Percentiles rank a stretch among this genome's conserved stretches.
Evolutionary conservation across 2,329 filamentous ascomycete species (phyloP).

Genomic region (Aspergillus piperis): DNA sequence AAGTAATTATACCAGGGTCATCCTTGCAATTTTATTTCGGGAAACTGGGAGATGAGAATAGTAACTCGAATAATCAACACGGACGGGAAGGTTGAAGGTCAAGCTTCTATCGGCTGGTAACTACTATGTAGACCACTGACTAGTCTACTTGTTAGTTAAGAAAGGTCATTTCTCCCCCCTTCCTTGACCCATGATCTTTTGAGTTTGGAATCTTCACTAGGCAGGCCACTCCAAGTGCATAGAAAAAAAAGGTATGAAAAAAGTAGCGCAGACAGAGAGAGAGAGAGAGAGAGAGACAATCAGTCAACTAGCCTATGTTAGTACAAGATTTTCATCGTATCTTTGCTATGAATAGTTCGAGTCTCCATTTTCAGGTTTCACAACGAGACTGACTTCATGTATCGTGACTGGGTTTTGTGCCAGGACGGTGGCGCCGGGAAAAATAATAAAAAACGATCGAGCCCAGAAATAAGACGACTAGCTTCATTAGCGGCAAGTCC

Average conservation of each 20-base stretch:
- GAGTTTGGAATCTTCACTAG: too few species aligned
- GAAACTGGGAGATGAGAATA: background rate
- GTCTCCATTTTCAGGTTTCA: background rate
- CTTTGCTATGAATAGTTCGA: too few species aligned
- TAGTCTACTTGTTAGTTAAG: background rate
- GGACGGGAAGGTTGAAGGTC: background rate
- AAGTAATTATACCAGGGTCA: background rate
- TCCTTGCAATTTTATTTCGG: background rate
- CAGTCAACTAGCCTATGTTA: too few species aligned
- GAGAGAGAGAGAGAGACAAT: too few species aligned
- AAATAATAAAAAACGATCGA: background rate
- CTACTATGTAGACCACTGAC: background rate
- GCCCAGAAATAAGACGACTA: background rate
- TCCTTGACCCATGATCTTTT: too few species aligned
- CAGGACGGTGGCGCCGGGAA: background rate
- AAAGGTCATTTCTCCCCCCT: too few species aligned
- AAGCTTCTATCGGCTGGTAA: background rate
- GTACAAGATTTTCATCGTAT: too few species aligned
- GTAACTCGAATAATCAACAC: background rate
- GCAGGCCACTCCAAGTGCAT: too few species aligned
- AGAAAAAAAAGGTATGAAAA: too few species aligned
- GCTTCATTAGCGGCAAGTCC: slow-evolving; percentile 9
- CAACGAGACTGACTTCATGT: background rate
- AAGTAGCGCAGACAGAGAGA: too few species aligned
- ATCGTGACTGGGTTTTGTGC: background rate